A percentile compares a stretch with the other conserved stretches of the same genome.
These are phyloP conservation scores for Sporobolomyces phaffii DNA, from an alignment of 768 basidiomycete species.

Conservation along the genomic window DNA sequence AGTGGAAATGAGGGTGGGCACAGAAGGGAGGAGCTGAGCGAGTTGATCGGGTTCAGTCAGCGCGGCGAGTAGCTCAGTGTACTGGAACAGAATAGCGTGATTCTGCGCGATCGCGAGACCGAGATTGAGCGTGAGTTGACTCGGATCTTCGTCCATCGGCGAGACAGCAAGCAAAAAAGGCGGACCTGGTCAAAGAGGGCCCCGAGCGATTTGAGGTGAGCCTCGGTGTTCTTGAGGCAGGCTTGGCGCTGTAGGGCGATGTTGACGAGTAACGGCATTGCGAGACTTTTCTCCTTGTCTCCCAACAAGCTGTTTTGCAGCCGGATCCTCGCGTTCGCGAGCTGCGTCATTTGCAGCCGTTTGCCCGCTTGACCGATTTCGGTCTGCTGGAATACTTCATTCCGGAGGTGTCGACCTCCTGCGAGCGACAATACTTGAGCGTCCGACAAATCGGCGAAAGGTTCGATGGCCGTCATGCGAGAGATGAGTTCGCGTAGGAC, in stretches of 20 bases:
- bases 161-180: constrained; percentile 25
- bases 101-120: constrained; percentile 56
- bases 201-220: constrained; percentile 77
- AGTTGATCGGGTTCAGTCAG: constrained; percentile 66
- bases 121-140: no score
- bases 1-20: constrained; percentile 63
- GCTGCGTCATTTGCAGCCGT: constrained; percentile 41
- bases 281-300: constrained; percentile 53
- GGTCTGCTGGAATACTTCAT: constrained; percentile 59
- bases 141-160: constrained; percentile 26
- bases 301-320: constrained; percentile 45
- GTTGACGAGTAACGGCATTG: constrained; percentile 82
- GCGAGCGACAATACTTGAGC: constrained; percentile 83
- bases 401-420: constrained; percentile 76
- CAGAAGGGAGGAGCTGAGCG: constrained; percentile 64
- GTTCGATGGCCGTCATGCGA: constrained; percentile 92
- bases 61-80: constrained; percentile 72
- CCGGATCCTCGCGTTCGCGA: constrained; percentile 44
- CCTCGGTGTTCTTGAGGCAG: constrained; percentile 62
- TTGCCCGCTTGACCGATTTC: constrained; percentile 36
- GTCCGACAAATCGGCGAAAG: constrained; percentile 80
- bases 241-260: constrained; percentile 85
- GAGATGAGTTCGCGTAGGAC: constrained; percentile 87
- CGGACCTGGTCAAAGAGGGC: constrained; percentile 82
- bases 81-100: constrained; percentile 86